Base-by-base conservation (phyloP, 208 protist genomes). In the Leishmania gerbilli region DNA sequence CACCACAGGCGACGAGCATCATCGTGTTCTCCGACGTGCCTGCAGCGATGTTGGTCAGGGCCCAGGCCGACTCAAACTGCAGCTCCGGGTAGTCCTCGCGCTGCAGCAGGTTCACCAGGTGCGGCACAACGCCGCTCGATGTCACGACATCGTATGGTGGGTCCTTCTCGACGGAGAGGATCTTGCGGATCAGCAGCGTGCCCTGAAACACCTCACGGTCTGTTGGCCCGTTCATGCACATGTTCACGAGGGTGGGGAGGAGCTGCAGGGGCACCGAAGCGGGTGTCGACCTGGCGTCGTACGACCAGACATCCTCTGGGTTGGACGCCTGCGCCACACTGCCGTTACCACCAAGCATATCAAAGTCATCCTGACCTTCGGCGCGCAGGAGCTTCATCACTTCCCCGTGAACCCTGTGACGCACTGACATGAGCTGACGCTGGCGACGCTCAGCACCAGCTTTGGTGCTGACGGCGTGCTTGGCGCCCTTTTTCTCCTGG, bases 51-150 rank as follows among this genome's bases (percentile, higher is more conserved):
- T 99, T 99, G 5, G 99, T 99, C 45, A 99, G 90, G 4, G 99
- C 98, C 99, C 99, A 99, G 6, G 99, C 98, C 21, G 98, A 93
- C 93, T 99, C 99, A 87, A 99, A 99, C 94, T 99, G 98, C 76
- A 99, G 87, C 74, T 95, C 79, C 2, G 92, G 88, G 74, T 89
- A 83, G 24, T 99, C 88, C 53, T 83, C 72, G n/a, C 80, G 83
- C 67, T 91, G 80, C 47, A 99, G 91, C 79, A 99, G 95, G 45
- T 96, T 51, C 5, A 99, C 95, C 42, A 99, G 90, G 49, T 84
- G 81, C n/a, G 98, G 98, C 27, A 99, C 92, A 1, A 99, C 94
- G 71, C 98, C 98, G 53, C 86, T 94, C 13, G 88, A 84, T 72
- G 99, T 98, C 34, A 99, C 98, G 37, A 92, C 87, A 71, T 99